phyloP scores from a whole-genome alignment of 1,284 basidiomycete genomes.

The Sphaerobolus stellatus region DNA sequence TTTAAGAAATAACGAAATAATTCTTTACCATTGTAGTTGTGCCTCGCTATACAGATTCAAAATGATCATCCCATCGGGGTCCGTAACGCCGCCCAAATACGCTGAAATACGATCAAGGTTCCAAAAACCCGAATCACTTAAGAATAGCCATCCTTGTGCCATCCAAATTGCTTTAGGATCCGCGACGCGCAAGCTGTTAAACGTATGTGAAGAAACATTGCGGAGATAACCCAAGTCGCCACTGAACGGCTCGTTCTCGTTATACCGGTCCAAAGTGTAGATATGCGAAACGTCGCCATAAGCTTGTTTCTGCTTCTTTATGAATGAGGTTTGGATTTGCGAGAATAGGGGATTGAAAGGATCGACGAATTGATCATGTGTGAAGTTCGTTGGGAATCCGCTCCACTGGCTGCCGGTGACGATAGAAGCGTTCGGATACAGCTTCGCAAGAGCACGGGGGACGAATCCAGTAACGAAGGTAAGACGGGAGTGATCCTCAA shows the following conservation, averaged over 20 bases:
- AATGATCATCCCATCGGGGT: conserved; percentile 40
- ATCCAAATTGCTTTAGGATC: conserved; percentile 44
- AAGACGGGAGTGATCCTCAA: conserved; percentile 47
- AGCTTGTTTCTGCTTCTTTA: conserved; percentile 39
- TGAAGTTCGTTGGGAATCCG: conserved; percentile 33
- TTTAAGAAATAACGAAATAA: not conserved
- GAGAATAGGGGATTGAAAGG: conserved; percentile 41
- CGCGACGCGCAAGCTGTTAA: conserved; percentile 36
- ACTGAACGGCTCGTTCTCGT: conserved; percentile 42
- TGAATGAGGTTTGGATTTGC: conserved; percentile 40
- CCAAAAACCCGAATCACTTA: conserved; percentile 37
- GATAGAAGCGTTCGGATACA: conserved; percentile 40
- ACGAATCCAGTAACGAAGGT: conserved; percentile 47
- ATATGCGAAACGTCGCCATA: conserved; percentile 43
- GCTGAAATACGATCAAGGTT: conserved; percentile 39
- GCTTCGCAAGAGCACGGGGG: conserved; percentile 31
- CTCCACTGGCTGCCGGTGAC: conserved; percentile 37
- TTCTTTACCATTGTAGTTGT: conserved; percentile 37
- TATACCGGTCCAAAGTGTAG: conserved; percentile 49
- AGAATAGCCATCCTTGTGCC: conserved; percentile 49
- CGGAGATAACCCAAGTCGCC: conserved; percentile 37
- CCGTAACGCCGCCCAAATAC: conserved; percentile 39
- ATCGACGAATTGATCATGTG: conserved; percentile 42
- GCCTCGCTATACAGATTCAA: conserved; percentile 45
- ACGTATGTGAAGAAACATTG: conserved; percentile 34